Percentiles rank a stretch among this genome's conserved stretches.
These are phyloP conservation scores for Barnettozyma wickerhamii DNA, from an alignment of 805 yeast species.

Conservation along the genomic window DNA sequence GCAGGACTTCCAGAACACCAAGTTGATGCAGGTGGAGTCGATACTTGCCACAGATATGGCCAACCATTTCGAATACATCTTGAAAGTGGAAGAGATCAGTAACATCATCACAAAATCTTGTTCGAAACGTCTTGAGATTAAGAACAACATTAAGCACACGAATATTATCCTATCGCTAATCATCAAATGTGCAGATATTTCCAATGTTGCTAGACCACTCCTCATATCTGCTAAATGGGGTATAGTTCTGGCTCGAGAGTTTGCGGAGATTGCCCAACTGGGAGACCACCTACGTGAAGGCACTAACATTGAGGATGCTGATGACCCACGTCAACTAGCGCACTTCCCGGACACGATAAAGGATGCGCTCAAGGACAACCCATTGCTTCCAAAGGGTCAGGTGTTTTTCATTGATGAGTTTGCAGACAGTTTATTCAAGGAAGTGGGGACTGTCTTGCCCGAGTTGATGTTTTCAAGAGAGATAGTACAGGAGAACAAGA, in stretches of 20 bases:
- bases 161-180: slow-evolving; percentile 59
- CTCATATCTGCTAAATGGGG: slow-evolving; percentile 85
- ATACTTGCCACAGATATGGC: slow-evolving; percentile 95
- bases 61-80: slow-evolving; percentile 68
- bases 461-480: slow-evolving; percentile 52
- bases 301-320: slow-evolving; percentile 21
- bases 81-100: slow-evolving; percentile 39
- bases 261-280: slow-evolving; percentile 57
- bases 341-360: slow-evolving; percentile 35
- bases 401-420: slow-evolving; percentile 77
- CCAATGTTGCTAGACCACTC: slow-evolving; percentile 84
- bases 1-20: slow-evolving; percentile 21
- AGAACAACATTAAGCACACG: slow-evolving; percentile 22
- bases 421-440: slow-evolving; percentile 72
- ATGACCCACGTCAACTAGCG: slow-evolving; percentile 17
- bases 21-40: slow-evolving; percentile 30
- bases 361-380: slow-evolving; percentile 42
- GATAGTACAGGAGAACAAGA: slow-evolving; percentile 32
- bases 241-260: slow-evolving; percentile 68
- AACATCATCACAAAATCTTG: slow-evolving; percentile 13
- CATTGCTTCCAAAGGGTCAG: slow-evolving; percentile 64
- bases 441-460: slow-evolving; percentile 58
- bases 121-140: slow-evolving; percentile 11
- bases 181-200: slow-evolving; percentile 92
- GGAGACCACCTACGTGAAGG: slow-evolving; percentile 33